Conservation (phyloP, 2,329 filamentous ascomycete genomes). For the Fusarium dimerum region DNA sequence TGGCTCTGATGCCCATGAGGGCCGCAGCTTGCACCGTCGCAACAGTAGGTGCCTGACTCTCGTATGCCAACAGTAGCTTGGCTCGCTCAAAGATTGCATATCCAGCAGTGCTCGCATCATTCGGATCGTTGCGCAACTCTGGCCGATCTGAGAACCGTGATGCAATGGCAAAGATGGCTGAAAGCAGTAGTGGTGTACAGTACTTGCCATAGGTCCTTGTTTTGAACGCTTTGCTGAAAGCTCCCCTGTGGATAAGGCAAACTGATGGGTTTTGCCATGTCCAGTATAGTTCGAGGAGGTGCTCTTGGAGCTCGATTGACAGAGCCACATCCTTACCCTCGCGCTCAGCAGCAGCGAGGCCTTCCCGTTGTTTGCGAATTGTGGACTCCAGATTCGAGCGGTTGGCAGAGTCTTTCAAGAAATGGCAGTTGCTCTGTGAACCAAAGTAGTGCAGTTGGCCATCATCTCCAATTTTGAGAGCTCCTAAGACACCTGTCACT, state of each 20-base stretch:
- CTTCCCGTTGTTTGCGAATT: not conserved
- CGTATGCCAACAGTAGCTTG: constrained; percentile 21
- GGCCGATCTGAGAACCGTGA: constrained; percentile 6
- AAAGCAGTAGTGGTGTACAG: constrained; percentile 24
- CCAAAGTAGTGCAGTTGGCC: constrained; percentile 29
- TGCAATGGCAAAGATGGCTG: constrained; percentile 8
- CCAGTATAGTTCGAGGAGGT: constrained; percentile 29
- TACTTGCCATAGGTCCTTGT: constrained; percentile 11
- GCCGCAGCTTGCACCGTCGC: constrained; percentile 25
- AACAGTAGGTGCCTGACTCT: constrained; percentile 23
- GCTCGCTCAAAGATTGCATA: constrained; percentile 21
- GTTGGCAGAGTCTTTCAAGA: constrained; percentile 1
- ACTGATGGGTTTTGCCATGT: constrained; percentile 31
- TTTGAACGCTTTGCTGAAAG: constrained; percentile 17
- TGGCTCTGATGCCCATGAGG: constrained; percentile 18
- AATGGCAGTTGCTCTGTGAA: constrained; percentile 25
- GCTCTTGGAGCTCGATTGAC: constrained; percentile 21
- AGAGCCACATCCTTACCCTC: constrained; percentile 8
- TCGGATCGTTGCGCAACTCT: constrained; percentile 9
- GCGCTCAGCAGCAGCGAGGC: not conserved
- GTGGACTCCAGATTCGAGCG: not conserved
- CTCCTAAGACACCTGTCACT: constrained; percentile 15
- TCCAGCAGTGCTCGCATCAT: constrained; percentile 23
- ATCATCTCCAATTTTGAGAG: constrained; percentile 15
- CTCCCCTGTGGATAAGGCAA: constrained; percentile 26